Conservation (phyloP, 768 basidiomycete species). For the Lyophyllum shimeji region DNA sequence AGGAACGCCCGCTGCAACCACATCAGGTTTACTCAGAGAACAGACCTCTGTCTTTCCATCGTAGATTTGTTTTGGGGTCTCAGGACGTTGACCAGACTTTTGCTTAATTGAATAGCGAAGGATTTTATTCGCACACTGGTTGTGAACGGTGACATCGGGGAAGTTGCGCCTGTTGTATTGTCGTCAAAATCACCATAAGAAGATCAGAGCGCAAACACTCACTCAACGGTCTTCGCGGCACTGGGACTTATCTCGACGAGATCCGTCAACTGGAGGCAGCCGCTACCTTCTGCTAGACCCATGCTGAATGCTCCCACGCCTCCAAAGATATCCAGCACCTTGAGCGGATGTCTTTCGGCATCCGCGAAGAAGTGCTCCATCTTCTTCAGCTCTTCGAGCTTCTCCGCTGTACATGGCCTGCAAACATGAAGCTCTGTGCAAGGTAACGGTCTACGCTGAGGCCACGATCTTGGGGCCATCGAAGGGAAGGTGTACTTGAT, state of each 20-base stretch:
- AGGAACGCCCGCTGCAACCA: constrained; percentile 72
- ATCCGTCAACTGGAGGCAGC: constrained; percentile 58
- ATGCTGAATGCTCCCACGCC: constrained; percentile 64
- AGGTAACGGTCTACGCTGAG: constrained; percentile 26
- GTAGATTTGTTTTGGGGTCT: constrained; percentile 38
- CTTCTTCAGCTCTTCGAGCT: constrained; percentile 22
- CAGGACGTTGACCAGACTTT: constrained; percentile 38
- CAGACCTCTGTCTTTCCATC: constrained; percentile 26
- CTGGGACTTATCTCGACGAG: constrained; percentile 76
- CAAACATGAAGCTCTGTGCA: constrained; percentile 46
- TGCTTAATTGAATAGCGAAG: constrained; percentile 58
- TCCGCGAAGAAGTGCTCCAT: constrained; percentile 33
- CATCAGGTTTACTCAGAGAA: constrained; percentile 31
- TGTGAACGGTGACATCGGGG: constrained; percentile 53
- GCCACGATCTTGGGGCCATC: constrained; percentile 38
- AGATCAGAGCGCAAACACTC: constrained; percentile 15
- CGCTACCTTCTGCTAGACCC: constrained; percentile 53
- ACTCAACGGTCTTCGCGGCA: constrained; percentile 68
- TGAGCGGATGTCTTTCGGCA: constrained; percentile 24
- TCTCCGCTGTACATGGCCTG: constrained; percentile 36
- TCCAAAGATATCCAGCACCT: constrained; percentile 46
- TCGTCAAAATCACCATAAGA: constrained; percentile 5
- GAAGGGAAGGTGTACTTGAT: constrained; percentile 49
- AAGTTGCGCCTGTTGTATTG: constrained; percentile 46
- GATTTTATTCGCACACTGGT: constrained; percentile 69